Evolutionary conservation across 2,329 filamentous ascomycete species (phyloP), one percentile per base, ranked within the genome.

Genomic region (Rhytidhysteron rufulum): DNA sequence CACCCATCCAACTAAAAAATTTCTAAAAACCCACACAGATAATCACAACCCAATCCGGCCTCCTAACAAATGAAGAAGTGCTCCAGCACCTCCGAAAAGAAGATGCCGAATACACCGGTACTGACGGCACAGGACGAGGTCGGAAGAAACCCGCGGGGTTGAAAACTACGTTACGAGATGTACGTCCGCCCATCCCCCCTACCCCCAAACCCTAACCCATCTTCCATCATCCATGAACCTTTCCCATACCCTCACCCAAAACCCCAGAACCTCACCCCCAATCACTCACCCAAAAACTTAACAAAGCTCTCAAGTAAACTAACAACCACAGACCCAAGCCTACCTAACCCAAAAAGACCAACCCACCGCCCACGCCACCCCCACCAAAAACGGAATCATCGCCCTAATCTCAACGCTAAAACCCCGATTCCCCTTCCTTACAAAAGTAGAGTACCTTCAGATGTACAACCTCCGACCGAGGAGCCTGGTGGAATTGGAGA

Each of bases 41-140:
- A 56, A 68, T 88, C 53, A 83, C 85, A 56, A 72, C 83, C 3
- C 83, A 88, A 59, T 79, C 79, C 21, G 83, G 82, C 4, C 74
- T 83, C 31, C 71, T 89, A 55, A 79, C 80, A 60, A 88, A 88
- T 63, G 83, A 79, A 49, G 85, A 88, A 70, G 83, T 88, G 48
- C 82, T 82, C 54, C 52, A 60, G 16, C 61, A 65, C 51, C 54
- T 65, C 19, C 55, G 46, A 27, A 38, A 51, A 35, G 57, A 62
- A 52, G 53, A 57, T 24, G 58, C 56, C 41, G 59, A 63, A 41
- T 64, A 66, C 45, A 46, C 43, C 7, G 55, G 54, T 36, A 53
- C 47, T 20, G 62, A 66, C 41, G 51, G 47, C 41, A 62, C 50
- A 15, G 37, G 41, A 6, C 54, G 58, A 30, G 44, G 42, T 6